Conservation (phyloP, 345 rosid species). For the Viola odorata region DNA sequence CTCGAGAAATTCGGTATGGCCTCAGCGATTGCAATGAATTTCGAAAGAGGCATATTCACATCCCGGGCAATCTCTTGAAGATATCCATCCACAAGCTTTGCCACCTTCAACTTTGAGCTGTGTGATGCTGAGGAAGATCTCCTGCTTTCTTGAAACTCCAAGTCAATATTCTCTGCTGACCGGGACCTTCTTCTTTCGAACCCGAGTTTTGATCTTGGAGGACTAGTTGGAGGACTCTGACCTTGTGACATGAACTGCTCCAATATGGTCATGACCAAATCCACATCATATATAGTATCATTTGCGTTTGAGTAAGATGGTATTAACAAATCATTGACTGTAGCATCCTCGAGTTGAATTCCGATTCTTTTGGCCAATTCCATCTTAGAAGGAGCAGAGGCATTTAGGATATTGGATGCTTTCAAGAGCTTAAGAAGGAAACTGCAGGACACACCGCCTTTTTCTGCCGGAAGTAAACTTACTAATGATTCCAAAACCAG, state of each 20-base stretch:
- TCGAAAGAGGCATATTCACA: constrained; percentile 65
- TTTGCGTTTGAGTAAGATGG: constrained; percentile 49
- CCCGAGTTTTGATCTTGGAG: constrained; percentile 62
- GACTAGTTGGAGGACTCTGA: constrained; percentile 93
- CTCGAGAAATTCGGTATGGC: constrained; percentile 79
- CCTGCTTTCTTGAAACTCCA: constrained; percentile 81
- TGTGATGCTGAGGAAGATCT: constrained; percentile 97
- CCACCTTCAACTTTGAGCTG: constrained; percentile 86
- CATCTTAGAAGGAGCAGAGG: constrained; percentile 61
- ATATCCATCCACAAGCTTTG: constrained; percentile 85
- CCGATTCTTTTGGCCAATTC: constrained; percentile 79
- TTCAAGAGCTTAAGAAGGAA: constrained; percentile 85
- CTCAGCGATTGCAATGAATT: constrained; percentile 74
- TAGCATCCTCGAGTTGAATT: constrained; percentile 89
- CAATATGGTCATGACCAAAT: constrained; percentile 61
- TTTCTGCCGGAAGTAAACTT: constrained; percentile 80
- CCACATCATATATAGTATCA: constrained; percentile 61
- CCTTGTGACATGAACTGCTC: constrained; percentile 87
- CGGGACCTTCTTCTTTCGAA: constrained; percentile 84
- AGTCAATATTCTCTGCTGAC: constrained; percentile 78
- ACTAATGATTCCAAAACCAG: constrained; percentile 77
- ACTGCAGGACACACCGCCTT: constrained; percentile 68
- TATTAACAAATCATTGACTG: constrained; percentile 64
- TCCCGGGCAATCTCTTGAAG: constrained; percentile 78
- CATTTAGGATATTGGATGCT: constrained; percentile 68